These are phyloP conservation scores for Ceriops zippeliana DNA, from an alignment of 345 rosid species.

Conservation along the genomic window DNA sequence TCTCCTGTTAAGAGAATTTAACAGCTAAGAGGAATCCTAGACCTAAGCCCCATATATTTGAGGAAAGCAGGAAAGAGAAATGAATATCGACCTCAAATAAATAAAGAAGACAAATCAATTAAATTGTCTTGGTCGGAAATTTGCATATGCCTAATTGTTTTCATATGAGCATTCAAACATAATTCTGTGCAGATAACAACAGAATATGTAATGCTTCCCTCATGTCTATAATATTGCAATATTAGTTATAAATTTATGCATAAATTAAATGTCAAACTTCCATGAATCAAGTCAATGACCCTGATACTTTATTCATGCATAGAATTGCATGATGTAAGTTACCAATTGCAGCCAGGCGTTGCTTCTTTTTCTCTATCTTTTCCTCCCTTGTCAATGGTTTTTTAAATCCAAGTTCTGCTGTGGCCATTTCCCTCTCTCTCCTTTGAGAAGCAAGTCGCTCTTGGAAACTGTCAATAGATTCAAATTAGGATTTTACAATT, in stretches of 20 bases:
- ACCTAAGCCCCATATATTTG: not conserved
- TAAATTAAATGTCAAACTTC: not conserved
- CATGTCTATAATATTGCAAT: not conserved
- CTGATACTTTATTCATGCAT: conserved; percentile 6
- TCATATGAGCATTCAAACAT: no score
- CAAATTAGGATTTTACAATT: conserved; percentile 1
- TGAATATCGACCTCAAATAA: no score
- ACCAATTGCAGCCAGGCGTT: conserved; percentile 96
- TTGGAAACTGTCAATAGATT: conserved; percentile 61
- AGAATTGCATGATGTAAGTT: conserved; percentile 19
- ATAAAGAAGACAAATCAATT: no score
- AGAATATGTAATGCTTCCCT: not conserved
- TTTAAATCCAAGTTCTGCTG: conserved; percentile 81
- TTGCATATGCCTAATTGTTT: no score
- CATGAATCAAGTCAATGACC: conserved; percentile 3
- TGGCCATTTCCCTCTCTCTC: conserved; percentile 75
- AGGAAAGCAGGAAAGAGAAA: no score
- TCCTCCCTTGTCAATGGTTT: conserved; percentile 84
- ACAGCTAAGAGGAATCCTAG: conserved; percentile 7
- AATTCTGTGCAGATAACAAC: not conserved
- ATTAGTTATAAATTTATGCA: not conserved
- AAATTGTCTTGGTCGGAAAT: no score
- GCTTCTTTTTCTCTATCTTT: conserved; percentile 87
- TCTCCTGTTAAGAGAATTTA: conserved; percentile 63
- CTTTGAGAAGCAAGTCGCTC: conserved; percentile 94